A percentile compares a stretch with the other conserved stretches of the same genome.
Conservation (phyloP, 2,329 filamentous ascomycete species). For the Keithomyces neogunnii region DNA sequence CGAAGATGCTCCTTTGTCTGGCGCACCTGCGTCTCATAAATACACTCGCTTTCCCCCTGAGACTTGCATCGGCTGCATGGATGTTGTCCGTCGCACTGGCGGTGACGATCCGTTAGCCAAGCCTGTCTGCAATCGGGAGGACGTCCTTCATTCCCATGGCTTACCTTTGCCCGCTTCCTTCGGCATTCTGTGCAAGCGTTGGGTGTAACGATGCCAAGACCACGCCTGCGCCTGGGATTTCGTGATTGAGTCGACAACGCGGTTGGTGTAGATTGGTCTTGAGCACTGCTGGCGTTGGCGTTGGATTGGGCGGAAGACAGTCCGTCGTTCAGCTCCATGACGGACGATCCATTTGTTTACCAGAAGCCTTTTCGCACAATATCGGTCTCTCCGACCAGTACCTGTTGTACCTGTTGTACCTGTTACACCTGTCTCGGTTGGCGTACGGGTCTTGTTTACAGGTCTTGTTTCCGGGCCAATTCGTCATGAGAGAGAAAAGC, state of each 20-base stretch:
- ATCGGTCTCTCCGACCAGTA: too few relatives aligned
- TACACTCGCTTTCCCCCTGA: conserved; percentile 42
- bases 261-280: conserved; percentile 7
- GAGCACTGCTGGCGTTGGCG: neutral
- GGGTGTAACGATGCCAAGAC: conserved; percentile 45
- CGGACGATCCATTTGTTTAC: too few relatives aligned
- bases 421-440: too few relatives aligned
- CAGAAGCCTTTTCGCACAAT: too few relatives aligned
- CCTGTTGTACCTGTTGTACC: too few relatives aligned
- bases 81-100: conserved; percentile 47
- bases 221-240: conserved; percentile 40
- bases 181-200: conserved; percentile 53
- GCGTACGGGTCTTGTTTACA: too few relatives aligned
- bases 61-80: conserved; percentile 46
- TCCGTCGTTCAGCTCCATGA: too few relatives aligned
- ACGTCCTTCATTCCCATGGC: neutral
- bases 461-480: too few relatives aligned
- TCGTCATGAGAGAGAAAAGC: too few relatives aligned
- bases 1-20: conserved; percentile 54
- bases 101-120: neutral
- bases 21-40: conserved; percentile 53
- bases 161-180: conserved; percentile 52
- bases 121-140: too few relatives aligned
- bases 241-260: conserved; percentile 18
- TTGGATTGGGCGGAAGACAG: too few relatives aligned